Conservation (phyloP, 202 grass and related monocot species). For the Zoysia matrella region DNA sequence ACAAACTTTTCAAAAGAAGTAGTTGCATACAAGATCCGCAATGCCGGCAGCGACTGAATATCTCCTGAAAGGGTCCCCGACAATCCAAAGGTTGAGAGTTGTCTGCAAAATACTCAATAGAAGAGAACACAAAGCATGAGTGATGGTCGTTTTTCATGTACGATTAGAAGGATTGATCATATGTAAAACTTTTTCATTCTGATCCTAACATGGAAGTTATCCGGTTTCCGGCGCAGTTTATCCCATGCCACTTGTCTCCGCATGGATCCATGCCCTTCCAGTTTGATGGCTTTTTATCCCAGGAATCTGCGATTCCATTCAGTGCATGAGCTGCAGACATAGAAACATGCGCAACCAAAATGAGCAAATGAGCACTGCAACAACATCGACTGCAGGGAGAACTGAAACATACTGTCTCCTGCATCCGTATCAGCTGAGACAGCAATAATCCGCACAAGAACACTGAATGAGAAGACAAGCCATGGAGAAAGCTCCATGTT, state of each 20-base stretch:
- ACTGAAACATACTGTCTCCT: conserved; percentile 36
- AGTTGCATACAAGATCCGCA: conserved; percentile 54
- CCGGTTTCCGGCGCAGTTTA: conserved; percentile 43
- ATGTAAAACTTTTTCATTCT: not conserved
- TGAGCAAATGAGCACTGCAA: not conserved
- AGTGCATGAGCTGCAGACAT: conserved; percentile 56
- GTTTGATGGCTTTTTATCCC: conserved; percentile 60
- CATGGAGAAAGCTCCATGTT: conserved; percentile 46
- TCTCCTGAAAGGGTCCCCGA: conserved; percentile 57
- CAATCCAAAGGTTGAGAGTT: conserved; percentile 65
- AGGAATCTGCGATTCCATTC: conserved; percentile 39
- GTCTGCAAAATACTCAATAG: conserved; percentile 49
- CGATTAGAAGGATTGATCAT: not conserved
- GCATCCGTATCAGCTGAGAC: conserved; percentile 39
- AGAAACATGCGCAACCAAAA: not conserved
- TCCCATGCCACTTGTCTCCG: conserved; percentile 67
- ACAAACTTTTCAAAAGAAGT: not conserved
- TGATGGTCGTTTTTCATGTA: not conserved
- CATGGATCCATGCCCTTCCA: conserved; percentile 81
- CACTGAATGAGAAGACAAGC: conserved; percentile 33
- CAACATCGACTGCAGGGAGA: not conserved
- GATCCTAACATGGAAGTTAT: conserved; percentile 63
- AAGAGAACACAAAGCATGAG: conserved; percentile 14
- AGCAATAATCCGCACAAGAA: conserved; percentile 22
- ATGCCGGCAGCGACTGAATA: conserved; percentile 5